Percentiles rank a stretch among this genome's conserved stretches.
These are phyloP conservation scores for Colletotrichum nymphaeae DNA, from an alignment of 2,329 filamentous ascomycete species.

Conservation along the genomic window DNA sequence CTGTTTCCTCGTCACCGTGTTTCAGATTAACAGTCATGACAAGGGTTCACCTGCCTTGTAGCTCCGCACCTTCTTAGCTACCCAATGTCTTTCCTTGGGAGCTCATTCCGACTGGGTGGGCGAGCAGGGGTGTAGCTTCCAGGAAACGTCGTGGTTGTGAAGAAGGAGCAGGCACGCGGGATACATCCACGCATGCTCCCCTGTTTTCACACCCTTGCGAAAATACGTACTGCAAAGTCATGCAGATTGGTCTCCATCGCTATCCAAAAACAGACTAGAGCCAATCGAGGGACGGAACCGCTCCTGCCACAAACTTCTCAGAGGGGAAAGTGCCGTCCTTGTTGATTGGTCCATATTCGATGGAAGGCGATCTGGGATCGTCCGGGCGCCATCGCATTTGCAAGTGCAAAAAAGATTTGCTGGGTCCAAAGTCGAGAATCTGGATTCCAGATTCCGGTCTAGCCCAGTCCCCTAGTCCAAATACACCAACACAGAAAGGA, in stretches of 20 bases:
- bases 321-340: conserved; percentile 9
- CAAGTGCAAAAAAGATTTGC: conserved; percentile 10
- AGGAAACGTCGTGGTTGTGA: conserved; percentile 19
- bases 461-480: not conserved
- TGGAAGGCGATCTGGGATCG: conserved; percentile 27
- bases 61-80: not conserved
- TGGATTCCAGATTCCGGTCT: not conserved
- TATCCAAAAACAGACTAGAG: not conserved
- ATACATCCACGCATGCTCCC: not conserved
- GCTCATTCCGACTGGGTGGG: conserved; percentile 23
- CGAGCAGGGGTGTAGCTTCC: conserved; percentile 4
- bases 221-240: not conserved
- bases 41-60: not conserved
- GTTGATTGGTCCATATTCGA: conserved; percentile 8
- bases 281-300: not conserved
- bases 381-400: conserved; percentile 24
- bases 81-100: not conserved
- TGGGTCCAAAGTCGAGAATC: not conserved
- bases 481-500: not conserved
- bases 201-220: not conserved
- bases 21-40: conserved; percentile 18
- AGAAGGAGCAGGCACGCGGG: conserved; percentile 4
- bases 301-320: conserved; percentile 16
- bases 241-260: not conserved
- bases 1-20: conserved; percentile 24